Percentiles rank a stretch among this genome's conserved stretches.
Evolutionary conservation across 768 basidiomycete species (phyloP).

Genomic region (Gyrodon lividus): DNA sequence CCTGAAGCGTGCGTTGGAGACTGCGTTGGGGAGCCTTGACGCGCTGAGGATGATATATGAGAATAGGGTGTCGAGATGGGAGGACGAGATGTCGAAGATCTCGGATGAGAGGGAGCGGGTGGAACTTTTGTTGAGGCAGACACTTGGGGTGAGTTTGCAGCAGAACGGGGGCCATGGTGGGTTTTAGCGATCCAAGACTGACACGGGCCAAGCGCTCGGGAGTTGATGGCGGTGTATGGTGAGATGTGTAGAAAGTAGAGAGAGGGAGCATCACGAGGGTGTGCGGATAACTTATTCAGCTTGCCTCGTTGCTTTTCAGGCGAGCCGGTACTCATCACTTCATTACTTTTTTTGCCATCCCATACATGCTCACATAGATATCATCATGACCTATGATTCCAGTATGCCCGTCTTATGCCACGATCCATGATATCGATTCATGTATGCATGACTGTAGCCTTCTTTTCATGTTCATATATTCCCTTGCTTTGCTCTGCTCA

Average conservation of each 20-base stretch:
- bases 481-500: no score
- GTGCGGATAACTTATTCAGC: background rate
- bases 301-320: background rate
- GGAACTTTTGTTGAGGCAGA: slow-evolving; percentile 63
- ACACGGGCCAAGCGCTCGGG: no score
- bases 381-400: no score
- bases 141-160: slow-evolving; percentile 45
- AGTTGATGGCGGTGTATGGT: no score
- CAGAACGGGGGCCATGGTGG: slow-evolving; percentile 15
- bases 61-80: slow-evolving; percentile 65
- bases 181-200: background rate
- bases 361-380: no score
- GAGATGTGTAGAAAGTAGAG: no score
- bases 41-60: slow-evolving; percentile 65
- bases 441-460: no score
- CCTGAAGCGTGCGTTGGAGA: slow-evolving; percentile 64
- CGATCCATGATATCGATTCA: no score
- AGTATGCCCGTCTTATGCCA: no score
- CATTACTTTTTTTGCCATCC: no score
- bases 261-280: background rate
- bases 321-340: background rate
- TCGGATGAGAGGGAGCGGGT: slow-evolving; percentile 67
- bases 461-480: no score
- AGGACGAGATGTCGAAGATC: slow-evolving; percentile 65
- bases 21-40: slow-evolving; percentile 64